Evolutionary conservation across 2,329 filamentous ascomycete genomes (phyloP), one percentile per base, ranked within the genome.

Genomic region (Alternaria triticimaculans): DNA sequence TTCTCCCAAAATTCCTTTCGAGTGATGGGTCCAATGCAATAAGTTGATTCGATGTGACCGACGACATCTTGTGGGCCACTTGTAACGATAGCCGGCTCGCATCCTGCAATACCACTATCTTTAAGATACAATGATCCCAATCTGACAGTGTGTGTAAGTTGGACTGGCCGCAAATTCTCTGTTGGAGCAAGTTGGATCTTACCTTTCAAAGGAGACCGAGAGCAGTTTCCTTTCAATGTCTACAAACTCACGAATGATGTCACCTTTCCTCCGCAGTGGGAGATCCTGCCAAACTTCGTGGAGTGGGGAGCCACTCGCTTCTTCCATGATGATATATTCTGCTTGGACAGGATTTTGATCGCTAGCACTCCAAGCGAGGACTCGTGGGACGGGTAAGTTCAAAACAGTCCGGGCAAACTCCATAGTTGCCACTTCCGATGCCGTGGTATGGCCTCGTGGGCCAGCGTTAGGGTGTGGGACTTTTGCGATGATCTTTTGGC

Each of bases 281-380:
- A 75, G 62, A 53, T 72, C 65, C 11, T 70, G 30, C 74, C 70
- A 76, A 20, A 71, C 64, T 55, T 70, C 49, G 30, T 73, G 60
- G 4, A 74, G 69, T 56, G 68, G 71, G 37, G 60, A 61, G 10
- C 74, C 71, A 63, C 43, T 64, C n/a, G 71, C 75, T 70, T 73
- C 68, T 65, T 76, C 73, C 73, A 76, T 76, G 60, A 77, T 72
- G 18, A 77, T 77, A 44, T 76, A 77, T 70, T 77, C 75, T 48
- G 73, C 63, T 41, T 66, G 56, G 21, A 77, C 70, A 54, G 73
- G 67, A 46, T 74, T 76, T 41, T 72, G 41, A n/a, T 63, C 59
- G 20, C 62, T 64, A 46, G 69, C 67, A 60, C 63, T 72, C 72
- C 71, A 77, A 48, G 65, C 67, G 41, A 75, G 65, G 25, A 77